Percentiles rank a stretch among this genome's conserved stretches.
phyloP scores from a whole-genome alignment of 441 rosid genomes.

The Croton setiger region DNA sequence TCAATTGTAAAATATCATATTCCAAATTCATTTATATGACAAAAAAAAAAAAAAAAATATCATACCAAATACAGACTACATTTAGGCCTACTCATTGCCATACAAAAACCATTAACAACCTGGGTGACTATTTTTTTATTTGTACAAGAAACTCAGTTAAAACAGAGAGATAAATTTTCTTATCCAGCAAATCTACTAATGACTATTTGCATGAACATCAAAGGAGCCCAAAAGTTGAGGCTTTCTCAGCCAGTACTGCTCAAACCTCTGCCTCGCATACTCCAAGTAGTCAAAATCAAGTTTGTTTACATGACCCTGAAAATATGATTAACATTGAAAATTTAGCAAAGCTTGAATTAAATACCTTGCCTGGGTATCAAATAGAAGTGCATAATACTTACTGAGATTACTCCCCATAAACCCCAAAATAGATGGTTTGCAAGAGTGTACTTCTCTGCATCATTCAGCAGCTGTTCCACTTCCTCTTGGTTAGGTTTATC shows the following conservation, averaged over 20 bases:
- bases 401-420: slow-evolving; percentile 96
- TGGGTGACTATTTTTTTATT: not conserved
- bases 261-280: slow-evolving; percentile 90
- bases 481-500: slow-evolving; percentile 40
- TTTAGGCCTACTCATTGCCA: not conserved
- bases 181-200: not conserved
- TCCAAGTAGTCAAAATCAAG: slow-evolving; percentile 76
- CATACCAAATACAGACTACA: no score
- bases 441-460: slow-evolving; percentile 69
- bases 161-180: no score
- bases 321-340: not conserved
- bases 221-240: slow-evolving; percentile 31
- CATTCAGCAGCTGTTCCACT: slow-evolving; percentile 45
- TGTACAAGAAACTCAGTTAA: not conserved
- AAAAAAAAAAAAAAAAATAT: not conserved
- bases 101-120: not conserved
- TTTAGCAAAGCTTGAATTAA: no score
- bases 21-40: no score
- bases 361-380: no score
- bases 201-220: slow-evolving; percentile 13
- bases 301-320: slow-evolving; percentile 68
- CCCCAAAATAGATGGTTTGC: slow-evolving; percentile 93
- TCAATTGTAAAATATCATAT: not conserved
- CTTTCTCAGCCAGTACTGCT: slow-evolving; percentile 76
- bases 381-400: slow-evolving; percentile 22